A percentile compares a stretch with the other conserved stretches of the same genome.
Conservation (phyloP, 2,329 filamentous ascomycete species). For the Neopestalotiopsis sp. region DNA sequence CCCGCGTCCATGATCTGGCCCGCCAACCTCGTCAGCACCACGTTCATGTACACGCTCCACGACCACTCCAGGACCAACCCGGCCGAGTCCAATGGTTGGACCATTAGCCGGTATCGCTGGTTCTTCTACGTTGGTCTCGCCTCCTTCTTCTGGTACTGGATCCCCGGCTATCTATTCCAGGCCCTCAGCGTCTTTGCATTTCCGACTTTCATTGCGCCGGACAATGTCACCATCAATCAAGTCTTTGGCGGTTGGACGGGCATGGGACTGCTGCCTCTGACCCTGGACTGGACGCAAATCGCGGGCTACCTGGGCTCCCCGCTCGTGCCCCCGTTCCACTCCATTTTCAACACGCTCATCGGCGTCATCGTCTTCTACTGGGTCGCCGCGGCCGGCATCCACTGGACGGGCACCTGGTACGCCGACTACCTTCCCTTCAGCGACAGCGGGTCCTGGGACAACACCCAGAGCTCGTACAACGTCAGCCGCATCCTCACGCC, state of each 20-base stretch:
- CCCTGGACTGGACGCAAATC: slow-evolving; percentile 57
- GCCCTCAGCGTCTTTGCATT: slow-evolving; percentile 67
- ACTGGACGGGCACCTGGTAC: slow-evolving; percentile 29
- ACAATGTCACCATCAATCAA: slow-evolving; percentile 64
- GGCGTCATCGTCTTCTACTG: slow-evolving; percentile 57
- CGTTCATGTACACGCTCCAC: slow-evolving; percentile 69
- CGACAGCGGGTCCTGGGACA: slow-evolving; percentile 10
- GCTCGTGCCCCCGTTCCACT: slow-evolving; percentile 58
- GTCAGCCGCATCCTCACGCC: background rate
- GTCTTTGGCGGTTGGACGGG: slow-evolving; percentile 64
- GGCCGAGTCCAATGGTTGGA: slow-evolving; percentile 59
- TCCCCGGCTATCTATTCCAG: slow-evolving; percentile 67
- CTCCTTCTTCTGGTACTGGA: slow-evolving; percentile 65
- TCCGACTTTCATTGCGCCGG: slow-evolving; percentile 62
- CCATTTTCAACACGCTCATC: slow-evolving; percentile 59
- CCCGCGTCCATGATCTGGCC: slow-evolving; percentile 72
- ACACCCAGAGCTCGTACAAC: slow-evolving; percentile 12
- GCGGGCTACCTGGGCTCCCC: slow-evolving; percentile 55
- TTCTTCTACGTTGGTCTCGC: slow-evolving; percentile 57
- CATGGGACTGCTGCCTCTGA: slow-evolving; percentile 64
- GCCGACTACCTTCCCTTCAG: slow-evolving; percentile 24
- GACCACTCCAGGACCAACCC: slow-evolving; percentile 61
- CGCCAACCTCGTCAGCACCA: slow-evolving; percentile 61
- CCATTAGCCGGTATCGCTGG: slow-evolving; percentile 59
- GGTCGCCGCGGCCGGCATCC: slow-evolving; percentile 39